Conservation (phyloP, 306 rosid species). For the Ziziphus jujuba region DNA sequence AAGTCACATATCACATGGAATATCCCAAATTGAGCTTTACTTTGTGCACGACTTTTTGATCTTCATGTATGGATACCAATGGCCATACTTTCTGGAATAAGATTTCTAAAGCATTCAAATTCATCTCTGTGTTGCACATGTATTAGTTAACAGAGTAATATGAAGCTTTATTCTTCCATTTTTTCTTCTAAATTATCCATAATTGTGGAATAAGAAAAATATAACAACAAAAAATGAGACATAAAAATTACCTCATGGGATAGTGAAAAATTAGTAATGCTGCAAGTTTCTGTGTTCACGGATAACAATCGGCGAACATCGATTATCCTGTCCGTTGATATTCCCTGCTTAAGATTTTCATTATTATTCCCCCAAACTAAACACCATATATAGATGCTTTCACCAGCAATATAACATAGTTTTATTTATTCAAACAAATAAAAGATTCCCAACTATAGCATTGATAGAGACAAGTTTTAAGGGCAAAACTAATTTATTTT, state of each 20-base stretch:
- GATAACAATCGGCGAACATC: constrained; percentile 74
- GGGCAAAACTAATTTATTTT: not conserved
- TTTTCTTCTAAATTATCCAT: no score
- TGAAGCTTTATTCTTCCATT: no score
- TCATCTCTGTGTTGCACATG: no score
- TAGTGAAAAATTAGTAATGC: constrained; percentile 68
- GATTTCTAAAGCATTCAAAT: not conserved
- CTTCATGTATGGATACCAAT: not conserved
- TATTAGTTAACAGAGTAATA: no score
- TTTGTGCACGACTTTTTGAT: no score
- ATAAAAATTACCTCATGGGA: constrained; percentile 67
- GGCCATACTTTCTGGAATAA: not conserved
- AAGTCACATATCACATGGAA: not conserved
- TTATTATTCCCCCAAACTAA: not conserved
- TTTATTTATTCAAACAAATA: not conserved
- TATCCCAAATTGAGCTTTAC: not conserved
- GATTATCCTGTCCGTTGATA: constrained; percentile 92
- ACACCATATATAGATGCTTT: not conserved
- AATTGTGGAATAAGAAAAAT: no score
- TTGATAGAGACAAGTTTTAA: not conserved
- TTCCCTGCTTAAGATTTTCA: constrained; percentile 54
- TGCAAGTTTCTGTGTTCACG: constrained; percentile 67
- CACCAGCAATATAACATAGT: not conserved
- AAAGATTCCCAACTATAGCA: not conserved
- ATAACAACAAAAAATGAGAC: not conserved